Base-by-base conservation (phyloP, 2,329 filamentous ascomycete genomes). In the Botrytis fragariae region DNA sequence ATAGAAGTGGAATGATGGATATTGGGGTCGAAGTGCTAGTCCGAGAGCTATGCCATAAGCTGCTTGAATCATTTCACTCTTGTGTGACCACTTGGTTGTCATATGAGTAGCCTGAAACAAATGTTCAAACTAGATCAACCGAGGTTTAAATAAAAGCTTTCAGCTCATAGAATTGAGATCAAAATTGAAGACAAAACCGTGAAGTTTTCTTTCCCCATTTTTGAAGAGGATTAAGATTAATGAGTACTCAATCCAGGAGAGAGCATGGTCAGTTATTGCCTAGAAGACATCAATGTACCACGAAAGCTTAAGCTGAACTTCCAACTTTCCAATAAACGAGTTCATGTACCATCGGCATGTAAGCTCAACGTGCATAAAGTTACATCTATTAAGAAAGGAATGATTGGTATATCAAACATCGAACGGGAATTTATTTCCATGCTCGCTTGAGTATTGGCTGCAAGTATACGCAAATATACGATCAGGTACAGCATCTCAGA, bases 361-460 rank as follows among this genome's bases (percentile, higher is more conserved):
- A 54, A n/a, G 45, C 32, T 54, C 44, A 51, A 67, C 45, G 14
- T 67, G 45, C 63, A 67, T 54, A 20, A 20, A 37, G 63, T 67
- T 54, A 67, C 63, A 67, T 39, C 32, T 16, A 39, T 29, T 25
- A 14, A 9, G 9, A n/a, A n/a, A 48, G 44, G 29, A 35, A n/a
- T 10, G 22, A 37, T 65, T 65, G 44, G 63, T 48, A n/a, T 35
- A 48, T 48, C 32, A 35, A 65, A 65, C 8, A 67, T 67, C 29
- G 37, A 65, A 67, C 32, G 44, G 63, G 45, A 10, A 54, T 44
- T 65, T 67, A 39, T 39, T 67, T 32, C 32, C 63, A 67, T 45
- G 63, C 63, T 54, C 63, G 63, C 63, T 67, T 67, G 44, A 67
- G 63, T 37, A 54, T 67, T 54, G 63, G 22, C 63, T 67, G 45